A percentile compares a stretch with the other conserved stretches of the same genome.
These are phyloP conservation scores for Agrostemma githago DNA, from an alignment of 148 eudicot species.

Conservation along the genomic window DNA sequence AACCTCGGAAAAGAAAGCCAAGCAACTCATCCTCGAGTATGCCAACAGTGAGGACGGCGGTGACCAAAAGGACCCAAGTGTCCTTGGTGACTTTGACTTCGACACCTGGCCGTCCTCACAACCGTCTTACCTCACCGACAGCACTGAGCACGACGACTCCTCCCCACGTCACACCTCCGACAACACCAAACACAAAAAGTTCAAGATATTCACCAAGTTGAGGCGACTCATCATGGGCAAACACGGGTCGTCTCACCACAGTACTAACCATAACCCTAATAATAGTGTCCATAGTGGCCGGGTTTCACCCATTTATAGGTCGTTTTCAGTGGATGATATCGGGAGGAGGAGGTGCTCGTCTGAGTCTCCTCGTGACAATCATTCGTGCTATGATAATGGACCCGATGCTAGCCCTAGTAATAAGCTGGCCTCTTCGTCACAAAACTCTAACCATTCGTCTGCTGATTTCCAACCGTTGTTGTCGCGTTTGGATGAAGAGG, in stretches of 20 bases:
- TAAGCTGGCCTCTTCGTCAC: conserved; percentile 32
- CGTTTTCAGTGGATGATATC: conserved; percentile 32
- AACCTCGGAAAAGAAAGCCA: conserved; percentile 67
- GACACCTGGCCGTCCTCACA: conserved; percentile 62
- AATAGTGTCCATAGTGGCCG: conserved; percentile 11
- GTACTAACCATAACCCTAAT: background rate
- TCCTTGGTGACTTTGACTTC: conserved; percentile 38
- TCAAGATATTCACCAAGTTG: conserved; percentile 46
- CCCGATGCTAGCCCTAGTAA: conserved; percentile 18
- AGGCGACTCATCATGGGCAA: conserved; percentile 51
- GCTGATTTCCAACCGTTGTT: conserved; percentile 32
- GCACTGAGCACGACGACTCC: conserved; percentile 48
- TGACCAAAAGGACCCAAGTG: conserved; percentile 27
- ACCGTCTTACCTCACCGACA: conserved; percentile 49
- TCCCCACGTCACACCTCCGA: conserved; percentile 28
- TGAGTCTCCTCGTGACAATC: conserved; percentile 13
- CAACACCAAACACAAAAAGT: conserved; percentile 36
- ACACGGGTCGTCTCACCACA: conserved; percentile 18
- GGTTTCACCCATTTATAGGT: conserved; percentile 29
- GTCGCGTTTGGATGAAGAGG: conserved; percentile 28
- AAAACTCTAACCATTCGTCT: conserved; percentile 38
- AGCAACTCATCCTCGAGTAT: conserved; percentile 65
- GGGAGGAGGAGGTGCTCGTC: conserved; percentile 23
- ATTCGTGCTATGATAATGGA: conserved; percentile 18
- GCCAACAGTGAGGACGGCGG: conserved; percentile 52